phyloP scores from a whole-genome alignment of 331 rosid genomes.

The Malus hybrid region DNA sequence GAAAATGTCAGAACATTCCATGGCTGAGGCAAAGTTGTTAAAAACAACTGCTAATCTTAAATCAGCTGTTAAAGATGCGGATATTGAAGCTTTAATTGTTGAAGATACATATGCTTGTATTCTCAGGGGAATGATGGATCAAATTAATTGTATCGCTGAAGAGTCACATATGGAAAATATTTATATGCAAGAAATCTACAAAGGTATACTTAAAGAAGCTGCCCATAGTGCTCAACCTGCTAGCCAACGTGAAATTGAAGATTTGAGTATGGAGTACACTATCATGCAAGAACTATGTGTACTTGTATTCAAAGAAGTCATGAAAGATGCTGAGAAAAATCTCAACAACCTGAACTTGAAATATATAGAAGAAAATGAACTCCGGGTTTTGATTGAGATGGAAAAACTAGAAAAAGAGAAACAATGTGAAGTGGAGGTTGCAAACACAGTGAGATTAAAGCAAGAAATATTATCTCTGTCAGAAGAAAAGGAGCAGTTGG shows the following conservation, averaged over 20 bases:
- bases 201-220: constrained; percentile 31
- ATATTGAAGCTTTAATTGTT: constrained; percentile 36
- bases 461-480: constrained; percentile 27
- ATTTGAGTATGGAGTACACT: constrained; percentile 46
- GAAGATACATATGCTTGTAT: constrained; percentile 52
- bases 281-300: constrained; percentile 41
- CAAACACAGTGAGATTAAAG: constrained; percentile 31
- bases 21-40: constrained; percentile 32
- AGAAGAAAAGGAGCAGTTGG: constrained; percentile 46
- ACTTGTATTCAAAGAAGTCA: constrained; percentile 43
- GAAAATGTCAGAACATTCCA: constrained; percentile 36
- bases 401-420: constrained; percentile 16
- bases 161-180: constrained; percentile 37
- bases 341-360: constrained; percentile 14
- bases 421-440: constrained; percentile 30
- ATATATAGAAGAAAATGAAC: constrained; percentile 23
- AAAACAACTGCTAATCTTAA: constrained; percentile 35
- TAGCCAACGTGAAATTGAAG: constrained; percentile 36
- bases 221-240: constrained; percentile 30
- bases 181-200: constrained; percentile 37
- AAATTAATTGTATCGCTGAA: constrained; percentile 34
- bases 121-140: constrained; percentile 34
- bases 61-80: constrained; percentile 44
- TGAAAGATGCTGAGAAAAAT: constrained; percentile 45
- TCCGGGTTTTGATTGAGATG: constrained; percentile 23